A percentile compares a stretch with the other conserved stretches of the same genome.
Evolutionary conservation across 1,139 yeast genomes (phyloP).

Genomic region (Candida tetrigidarum): DNA sequence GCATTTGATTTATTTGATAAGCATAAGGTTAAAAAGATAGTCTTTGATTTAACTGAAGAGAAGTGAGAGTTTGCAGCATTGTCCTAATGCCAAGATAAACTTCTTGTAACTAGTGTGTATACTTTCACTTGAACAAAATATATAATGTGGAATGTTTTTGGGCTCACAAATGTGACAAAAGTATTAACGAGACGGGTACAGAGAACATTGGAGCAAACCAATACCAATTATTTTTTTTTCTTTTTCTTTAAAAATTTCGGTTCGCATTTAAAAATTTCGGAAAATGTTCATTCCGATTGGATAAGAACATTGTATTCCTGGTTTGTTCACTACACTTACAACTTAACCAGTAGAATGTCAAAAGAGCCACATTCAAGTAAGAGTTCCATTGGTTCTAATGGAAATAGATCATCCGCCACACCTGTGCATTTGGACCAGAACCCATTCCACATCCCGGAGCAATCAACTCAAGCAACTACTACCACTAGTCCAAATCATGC

Average conservation of each 20-base stretch:
- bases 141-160: no score
- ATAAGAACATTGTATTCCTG: no score
- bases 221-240: neutral
- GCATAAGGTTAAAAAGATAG: slow-evolving; percentile 60
- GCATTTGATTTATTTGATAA: slow-evolving; percentile 57
- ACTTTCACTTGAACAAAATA: no score
- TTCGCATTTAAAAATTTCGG: neutral
- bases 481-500: neutral
- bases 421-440: neutral
- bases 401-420: neutral
- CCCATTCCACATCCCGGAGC: neutral
- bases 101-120: no score
- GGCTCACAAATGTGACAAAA: no score
- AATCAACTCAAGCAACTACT: neutral
- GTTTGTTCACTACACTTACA: no score
- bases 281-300: no score
- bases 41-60: slow-evolving; percentile 35
- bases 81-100: no score
- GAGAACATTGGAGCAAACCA: no score
- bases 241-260: neutral
- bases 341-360: no score
- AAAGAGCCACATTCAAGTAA: neutral
- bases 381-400: neutral
- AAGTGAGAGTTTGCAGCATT: no score
- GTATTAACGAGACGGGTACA: no score